phyloP scores from a whole-genome alignment of 2,329 filamentous ascomycete species.

The Ophiostoma fasciatum region DNA sequence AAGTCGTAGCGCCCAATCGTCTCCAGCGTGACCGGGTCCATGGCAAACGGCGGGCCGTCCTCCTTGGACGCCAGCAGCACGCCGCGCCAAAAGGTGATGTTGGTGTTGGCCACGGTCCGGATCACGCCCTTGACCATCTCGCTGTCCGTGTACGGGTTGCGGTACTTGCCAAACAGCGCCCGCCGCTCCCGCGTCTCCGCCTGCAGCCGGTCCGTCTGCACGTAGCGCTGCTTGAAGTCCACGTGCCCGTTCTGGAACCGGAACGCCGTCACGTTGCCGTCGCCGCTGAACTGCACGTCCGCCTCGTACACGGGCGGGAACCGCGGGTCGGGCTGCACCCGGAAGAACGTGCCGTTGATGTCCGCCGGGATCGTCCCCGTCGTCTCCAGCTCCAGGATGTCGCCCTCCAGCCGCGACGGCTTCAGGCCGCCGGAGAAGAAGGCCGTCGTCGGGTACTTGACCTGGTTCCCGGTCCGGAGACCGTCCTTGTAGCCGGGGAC shows the following conservation, averaged over 20 bases:
- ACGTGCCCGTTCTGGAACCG: slow-evolving; percentile 24
- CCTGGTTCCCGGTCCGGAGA: slow-evolving; percentile 9
- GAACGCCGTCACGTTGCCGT: slow-evolving; percentile 26
- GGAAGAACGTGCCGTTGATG: slow-evolving; percentile 32
- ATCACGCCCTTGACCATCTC: slow-evolving; percentile 40
- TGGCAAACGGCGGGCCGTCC: slow-evolving; percentile 33
- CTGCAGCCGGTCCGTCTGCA: slow-evolving; percentile 23
- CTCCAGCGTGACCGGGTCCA: slow-evolving; percentile 34
- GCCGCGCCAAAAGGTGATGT: slow-evolving; percentile 42
- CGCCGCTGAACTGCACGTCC: slow-evolving; percentile 26
- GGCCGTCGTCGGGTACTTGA: slow-evolving; percentile 10
- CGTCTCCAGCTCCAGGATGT: slow-evolving; percentile 13
- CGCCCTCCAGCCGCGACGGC: slow-evolving; percentile 12
- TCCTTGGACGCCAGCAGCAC: slow-evolving; percentile 41
- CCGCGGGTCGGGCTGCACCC: slow-evolving; percentile 36
- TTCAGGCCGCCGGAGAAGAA: slow-evolving; percentile 12
- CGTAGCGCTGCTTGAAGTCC: slow-evolving; percentile 28
- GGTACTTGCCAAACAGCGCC: slow-evolving; percentile 37
- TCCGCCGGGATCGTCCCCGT: slow-evolving; percentile 24
- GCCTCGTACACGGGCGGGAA: slow-evolving; percentile 40
- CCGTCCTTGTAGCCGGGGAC: slow-evolving; percentile 12
- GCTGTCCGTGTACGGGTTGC: slow-evolving; percentile 42
- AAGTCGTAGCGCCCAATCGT: slow-evolving; percentile 36
- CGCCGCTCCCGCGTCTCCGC: slow-evolving; percentile 17
- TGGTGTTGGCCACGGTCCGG: slow-evolving; percentile 43